phyloP scores from a whole-genome alignment of 139 green algal species.

The Coelastrella sp. region DNA sequence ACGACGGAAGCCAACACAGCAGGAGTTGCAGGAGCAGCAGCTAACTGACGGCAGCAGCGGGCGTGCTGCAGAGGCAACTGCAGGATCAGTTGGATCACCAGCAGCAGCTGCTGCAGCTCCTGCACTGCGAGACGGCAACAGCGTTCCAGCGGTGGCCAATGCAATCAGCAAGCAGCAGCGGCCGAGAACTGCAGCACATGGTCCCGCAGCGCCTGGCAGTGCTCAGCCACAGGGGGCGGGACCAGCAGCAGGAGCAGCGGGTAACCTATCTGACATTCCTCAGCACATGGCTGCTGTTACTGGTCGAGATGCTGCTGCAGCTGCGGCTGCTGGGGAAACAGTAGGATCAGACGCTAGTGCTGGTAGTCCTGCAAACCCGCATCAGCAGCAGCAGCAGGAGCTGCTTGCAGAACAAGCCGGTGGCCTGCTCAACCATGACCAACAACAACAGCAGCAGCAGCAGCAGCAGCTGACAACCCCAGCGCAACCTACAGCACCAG shows the following conservation, averaged over 20 bases:
- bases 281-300: no score
- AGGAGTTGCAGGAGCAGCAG: constrained; percentile 1
- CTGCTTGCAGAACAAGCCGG: neutral
- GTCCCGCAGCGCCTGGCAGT: no score
- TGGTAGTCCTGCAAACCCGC: neutral
- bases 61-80: neutral
- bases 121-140: neutral
- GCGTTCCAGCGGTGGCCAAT: neutral
- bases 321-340: neutral
- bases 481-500: no score
- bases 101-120: constrained; percentile 9
- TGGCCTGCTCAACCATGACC: neutral
- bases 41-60: neutral
- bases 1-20: neutral
- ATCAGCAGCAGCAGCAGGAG: neutral
- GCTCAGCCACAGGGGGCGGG: no score
- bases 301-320: neutral
- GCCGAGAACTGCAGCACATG: no score
- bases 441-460: neutral
- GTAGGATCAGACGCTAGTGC: no score
- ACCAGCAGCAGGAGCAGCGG: neutral
- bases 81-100: neutral
- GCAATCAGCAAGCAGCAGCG: neutral
- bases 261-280: no score
- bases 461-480: neutral